These are phyloP conservation scores for Serendipita indica DNA, from an alignment of 768 basidiomycete species.

Conservation along the genomic window DNA sequence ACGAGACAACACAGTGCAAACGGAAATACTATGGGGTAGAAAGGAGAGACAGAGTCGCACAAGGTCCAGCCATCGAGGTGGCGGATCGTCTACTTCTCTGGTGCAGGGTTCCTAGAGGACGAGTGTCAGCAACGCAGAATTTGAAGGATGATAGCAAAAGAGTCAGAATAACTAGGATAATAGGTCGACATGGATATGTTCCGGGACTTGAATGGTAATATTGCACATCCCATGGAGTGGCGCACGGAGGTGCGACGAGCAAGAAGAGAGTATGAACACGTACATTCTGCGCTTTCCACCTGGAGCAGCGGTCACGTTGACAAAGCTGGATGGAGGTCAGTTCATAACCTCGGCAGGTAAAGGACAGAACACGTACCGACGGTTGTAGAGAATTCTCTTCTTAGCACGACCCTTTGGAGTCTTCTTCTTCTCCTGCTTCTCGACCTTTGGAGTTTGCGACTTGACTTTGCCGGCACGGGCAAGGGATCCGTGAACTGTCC, in stretches of 20 bases:
- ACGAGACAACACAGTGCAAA: neutral
- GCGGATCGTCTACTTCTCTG: neutral
- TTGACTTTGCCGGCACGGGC: constrained; percentile 99
- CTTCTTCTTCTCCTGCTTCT: constrained; percentile 99
- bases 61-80: neutral
- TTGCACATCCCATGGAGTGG: neutral
- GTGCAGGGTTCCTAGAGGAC: neutral
- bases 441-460: constrained; percentile 95
- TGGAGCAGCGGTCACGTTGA: constrained; percentile 80
- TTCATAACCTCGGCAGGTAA: neutral
- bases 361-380: constrained; percentile 44
- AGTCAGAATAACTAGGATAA: neutral
- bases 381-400: constrained; percentile 90
- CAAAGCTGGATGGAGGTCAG: constrained; percentile 42
- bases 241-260: too few species aligned
- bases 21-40: neutral
- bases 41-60: neutral
- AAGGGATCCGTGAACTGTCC: constrained; percentile 90
- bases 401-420: constrained; percentile 92
- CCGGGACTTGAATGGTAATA: constrained; percentile 9
- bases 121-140: neutral
- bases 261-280: constrained; percentile 31
- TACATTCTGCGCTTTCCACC: constrained; percentile 95
- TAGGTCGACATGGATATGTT: neutral
- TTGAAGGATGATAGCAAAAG: neutral